Evolutionary conservation across 2,329 filamentous ascomycete genomes (phyloP).

Genomic region (Stromatinia cepivora): DNA sequence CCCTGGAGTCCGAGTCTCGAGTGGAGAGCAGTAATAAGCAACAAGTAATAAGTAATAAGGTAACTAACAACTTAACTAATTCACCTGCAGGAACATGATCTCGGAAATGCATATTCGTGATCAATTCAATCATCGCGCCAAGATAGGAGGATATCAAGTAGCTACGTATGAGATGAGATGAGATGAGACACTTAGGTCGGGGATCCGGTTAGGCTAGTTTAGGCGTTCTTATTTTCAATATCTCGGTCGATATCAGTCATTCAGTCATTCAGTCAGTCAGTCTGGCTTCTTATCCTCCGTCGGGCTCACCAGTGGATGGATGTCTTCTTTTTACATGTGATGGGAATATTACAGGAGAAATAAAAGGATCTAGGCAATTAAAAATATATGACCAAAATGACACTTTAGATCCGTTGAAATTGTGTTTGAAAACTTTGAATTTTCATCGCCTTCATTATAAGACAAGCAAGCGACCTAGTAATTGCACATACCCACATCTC

Average conservation of each 20-base stretch:
- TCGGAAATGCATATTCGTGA: slow-evolving; percentile 59
- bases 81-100: slow-evolving; percentile 58
- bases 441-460: too few species aligned
- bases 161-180: neutral
- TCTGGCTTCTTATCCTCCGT: neutral
- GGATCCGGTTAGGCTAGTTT: neutral
- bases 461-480: neutral
- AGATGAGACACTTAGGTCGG: neutral
- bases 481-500: neutral
- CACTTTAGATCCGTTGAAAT: neutral
- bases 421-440: neutral
- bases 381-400: neutral
- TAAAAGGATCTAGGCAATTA: neutral
- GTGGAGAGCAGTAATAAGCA: neutral
- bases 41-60: neutral
- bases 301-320: neutral
- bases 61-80: too few species aligned
- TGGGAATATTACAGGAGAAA: neutral
- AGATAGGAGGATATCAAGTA: neutral
- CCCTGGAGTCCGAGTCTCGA: neutral
- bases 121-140: neutral
- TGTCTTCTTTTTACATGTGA: too few species aligned
- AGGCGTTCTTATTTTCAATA: neutral
- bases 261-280: neutral
- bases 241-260: neutral